Evolutionary conservation across 1,284 basidiomycete species (phyloP).

Genomic region (Trichosporon inkin): DNA sequence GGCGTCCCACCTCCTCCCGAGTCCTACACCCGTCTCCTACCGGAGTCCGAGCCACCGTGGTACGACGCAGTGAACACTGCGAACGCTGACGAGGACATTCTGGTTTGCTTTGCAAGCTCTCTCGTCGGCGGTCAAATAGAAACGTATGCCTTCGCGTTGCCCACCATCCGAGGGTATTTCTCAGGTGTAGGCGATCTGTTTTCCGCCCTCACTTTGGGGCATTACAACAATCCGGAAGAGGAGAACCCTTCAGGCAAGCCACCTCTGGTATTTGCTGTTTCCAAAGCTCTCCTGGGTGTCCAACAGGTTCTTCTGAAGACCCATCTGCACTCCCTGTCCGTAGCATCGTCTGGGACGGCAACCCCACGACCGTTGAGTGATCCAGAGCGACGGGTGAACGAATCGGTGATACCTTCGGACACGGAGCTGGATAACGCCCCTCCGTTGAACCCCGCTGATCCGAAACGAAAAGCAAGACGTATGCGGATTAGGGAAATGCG

Average conservation of each 20-base stretch:
- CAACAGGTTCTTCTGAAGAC: constrained; percentile 77
- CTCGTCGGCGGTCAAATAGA: constrained; percentile 33
- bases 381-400: not conserved
- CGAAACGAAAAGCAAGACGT: constrained; percentile 61
- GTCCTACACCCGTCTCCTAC: constrained; percentile 38
- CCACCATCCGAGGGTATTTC: constrained; percentile 84
- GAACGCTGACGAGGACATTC: constrained; percentile 52
- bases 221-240: constrained; percentile 56
- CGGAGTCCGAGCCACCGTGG: constrained; percentile 32
- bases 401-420: constrained; percentile 54
- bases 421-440: constrained; percentile 62
- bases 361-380: constrained; percentile 34
- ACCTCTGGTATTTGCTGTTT: constrained; percentile 59
- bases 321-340: constrained; percentile 53
- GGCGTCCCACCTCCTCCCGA: constrained; percentile 40
- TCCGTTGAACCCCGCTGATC: constrained; percentile 52
- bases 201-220: constrained; percentile 82
- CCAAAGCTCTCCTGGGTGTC: constrained; percentile 72
- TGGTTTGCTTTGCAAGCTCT: constrained; percentile 65
- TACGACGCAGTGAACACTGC: constrained; percentile 32
- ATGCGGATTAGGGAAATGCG: constrained; percentile 78
- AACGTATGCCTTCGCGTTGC: constrained; percentile 68
- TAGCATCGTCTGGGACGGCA: constrained; percentile 23
- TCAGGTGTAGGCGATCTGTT: constrained; percentile 96
- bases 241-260: constrained; percentile 10